Conservation (phyloP, 2,329 filamentous ascomycete species). For the Hypoxylon rubiginosum region DNA sequence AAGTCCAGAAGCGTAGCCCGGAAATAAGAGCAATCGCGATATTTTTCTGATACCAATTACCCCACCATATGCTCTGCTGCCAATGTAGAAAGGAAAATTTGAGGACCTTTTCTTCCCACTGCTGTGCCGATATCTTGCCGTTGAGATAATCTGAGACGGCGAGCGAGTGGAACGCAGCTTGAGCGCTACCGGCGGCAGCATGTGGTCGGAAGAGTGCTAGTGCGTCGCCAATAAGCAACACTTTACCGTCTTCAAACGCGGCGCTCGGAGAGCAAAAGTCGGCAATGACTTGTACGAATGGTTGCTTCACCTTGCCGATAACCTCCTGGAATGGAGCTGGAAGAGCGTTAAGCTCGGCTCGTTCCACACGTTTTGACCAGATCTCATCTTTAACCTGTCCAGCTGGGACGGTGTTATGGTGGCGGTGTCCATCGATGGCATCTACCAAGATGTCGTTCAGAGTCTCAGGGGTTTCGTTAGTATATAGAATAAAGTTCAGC, state of each 20-base stretch:
- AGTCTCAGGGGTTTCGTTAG: conserved; percentile 19
- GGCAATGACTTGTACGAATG: conserved; percentile 42
- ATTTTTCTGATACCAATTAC: conserved; percentile 28
- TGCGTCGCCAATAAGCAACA: conserved; percentile 40
- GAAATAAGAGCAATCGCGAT: conserved; percentile 1
- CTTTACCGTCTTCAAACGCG: conserved; percentile 33
- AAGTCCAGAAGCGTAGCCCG: conserved; percentile 17
- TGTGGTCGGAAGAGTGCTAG: conserved; percentile 28
- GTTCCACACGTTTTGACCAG: conserved; percentile 9
- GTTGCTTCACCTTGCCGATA: conserved; percentile 32
- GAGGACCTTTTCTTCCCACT: conserved; percentile 31
- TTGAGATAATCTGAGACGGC: conserved; percentile 1
- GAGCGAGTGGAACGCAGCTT: conserved; percentile 35
- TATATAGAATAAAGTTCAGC: conserved; percentile 39
- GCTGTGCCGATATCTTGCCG: conserved; percentile 21
- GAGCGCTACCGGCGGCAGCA: conserved; percentile 12
- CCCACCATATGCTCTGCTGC: conserved; percentile 31
- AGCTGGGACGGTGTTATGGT: conserved; percentile 23
- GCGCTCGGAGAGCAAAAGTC: conserved; percentile 37
- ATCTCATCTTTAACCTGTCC: conserved; percentile 12
- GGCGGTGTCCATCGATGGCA: conserved; percentile 16
- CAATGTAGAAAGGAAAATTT: conserved; percentile 26
- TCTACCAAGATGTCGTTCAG: conserved; percentile 26
- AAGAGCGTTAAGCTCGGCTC: neutral
- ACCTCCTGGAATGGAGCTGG: conserved; percentile 24